phyloP scores from a whole-genome alignment of 768 basidiomycete species.

The Suillus spraguei region DNA sequence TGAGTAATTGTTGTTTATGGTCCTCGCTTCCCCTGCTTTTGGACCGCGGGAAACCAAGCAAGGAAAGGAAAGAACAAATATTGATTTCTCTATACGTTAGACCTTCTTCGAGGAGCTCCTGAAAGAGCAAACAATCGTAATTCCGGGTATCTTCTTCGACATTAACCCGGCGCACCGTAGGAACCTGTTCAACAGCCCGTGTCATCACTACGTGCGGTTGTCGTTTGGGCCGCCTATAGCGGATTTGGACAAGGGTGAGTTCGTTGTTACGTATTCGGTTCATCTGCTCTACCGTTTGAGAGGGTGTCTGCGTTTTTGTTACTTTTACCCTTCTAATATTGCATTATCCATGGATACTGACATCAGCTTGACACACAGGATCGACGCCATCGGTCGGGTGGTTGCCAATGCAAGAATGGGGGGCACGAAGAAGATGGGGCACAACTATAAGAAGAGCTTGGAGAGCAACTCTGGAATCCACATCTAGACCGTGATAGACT shows the following conservation, averaged over 20 bases:
- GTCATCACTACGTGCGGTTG: conserved; percentile 86
- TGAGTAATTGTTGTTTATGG: conserved; percentile 33
- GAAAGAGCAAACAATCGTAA: conserved; percentile 88
- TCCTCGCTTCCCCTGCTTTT: neutral
- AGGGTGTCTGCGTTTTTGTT: neutral
- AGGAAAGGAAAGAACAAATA: neutral
- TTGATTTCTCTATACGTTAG: conserved; percentile 30
- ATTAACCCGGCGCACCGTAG: conserved; percentile 79
- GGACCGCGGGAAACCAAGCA: neutral
- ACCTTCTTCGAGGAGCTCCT: conserved; percentile 95
- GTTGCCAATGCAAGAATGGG: conserved; percentile 67
- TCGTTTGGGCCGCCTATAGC: conserved; percentile 84
- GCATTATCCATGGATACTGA: conserved; percentile 7
- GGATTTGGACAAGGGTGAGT: conserved; percentile 73
- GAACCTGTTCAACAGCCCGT: conserved; percentile 88
- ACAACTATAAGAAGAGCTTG: conserved; percentile 66
- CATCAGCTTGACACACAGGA: conserved; percentile 42
- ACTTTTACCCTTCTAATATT: neutral
- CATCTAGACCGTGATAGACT: conserved; percentile 20
- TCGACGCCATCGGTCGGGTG: conserved; percentile 86
- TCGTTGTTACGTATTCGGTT: neutral
- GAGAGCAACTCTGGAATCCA: conserved; percentile 34
- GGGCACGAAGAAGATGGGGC: conserved; percentile 65
- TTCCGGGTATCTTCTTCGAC: conserved; percentile 91
- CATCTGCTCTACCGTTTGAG: neutral